Evolutionary conservation across 331 rosid species (phyloP).

Genomic region (Quercus phellos): DNA sequence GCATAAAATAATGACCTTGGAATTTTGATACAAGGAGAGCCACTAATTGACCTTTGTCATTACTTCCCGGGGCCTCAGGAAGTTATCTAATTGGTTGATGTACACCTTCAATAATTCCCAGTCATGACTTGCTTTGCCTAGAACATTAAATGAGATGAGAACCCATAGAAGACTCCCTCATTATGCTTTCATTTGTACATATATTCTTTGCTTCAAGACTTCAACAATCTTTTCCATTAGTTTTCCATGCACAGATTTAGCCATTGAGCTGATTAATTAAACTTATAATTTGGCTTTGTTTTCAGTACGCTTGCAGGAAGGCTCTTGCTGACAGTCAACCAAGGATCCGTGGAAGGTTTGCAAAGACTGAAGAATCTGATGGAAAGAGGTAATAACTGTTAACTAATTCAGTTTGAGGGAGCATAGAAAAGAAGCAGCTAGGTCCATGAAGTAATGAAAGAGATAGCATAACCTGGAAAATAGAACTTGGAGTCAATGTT

Average conservation of each 20-base stretch:
- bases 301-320: conserved; percentile 97
- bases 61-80: not conserved
- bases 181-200: not conserved
- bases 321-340: conserved; percentile 99
- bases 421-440: conserved; percentile 41
- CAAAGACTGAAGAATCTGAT: conserved; percentile 71
- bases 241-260: not conserved
- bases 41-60: not conserved
- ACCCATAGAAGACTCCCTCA: not conserved
- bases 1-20: not conserved
- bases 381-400: conserved; percentile 47
- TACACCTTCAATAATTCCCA: too few species aligned
- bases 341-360: conserved; percentile 97
- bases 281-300: conserved; percentile 5
- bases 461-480: conserved; percentile 18
- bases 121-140: too few species aligned
- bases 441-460: conserved; percentile 31
- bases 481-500: conserved; percentile 22
- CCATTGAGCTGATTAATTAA: not conserved
- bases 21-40: not conserved
- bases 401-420: conserved; percentile 18
- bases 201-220: not conserved
- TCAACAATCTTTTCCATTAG: not conserved
- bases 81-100: too few species aligned
- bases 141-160: not conserved